Percentiles rank a stretch among this genome's conserved stretches.
These are phyloP conservation scores for Arabidopsis hybrid DNA, from an alignment of 441 rosid species.

Conservation along the genomic window DNA sequence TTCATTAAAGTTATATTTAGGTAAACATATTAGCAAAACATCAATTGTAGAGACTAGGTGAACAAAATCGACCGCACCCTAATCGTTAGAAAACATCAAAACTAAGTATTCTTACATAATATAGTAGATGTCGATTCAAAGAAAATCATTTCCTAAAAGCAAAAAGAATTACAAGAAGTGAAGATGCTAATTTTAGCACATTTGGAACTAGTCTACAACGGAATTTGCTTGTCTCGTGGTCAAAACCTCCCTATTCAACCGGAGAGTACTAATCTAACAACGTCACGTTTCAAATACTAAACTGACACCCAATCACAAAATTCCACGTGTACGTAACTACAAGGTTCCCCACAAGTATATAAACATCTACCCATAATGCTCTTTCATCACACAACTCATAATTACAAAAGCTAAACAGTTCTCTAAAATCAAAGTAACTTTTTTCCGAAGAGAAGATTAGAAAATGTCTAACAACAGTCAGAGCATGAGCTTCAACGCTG, in stretches of 20 bases:
- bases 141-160: too few species aligned
- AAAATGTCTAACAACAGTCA: slow-evolving; percentile 64
- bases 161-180: too few species aligned
- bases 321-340: slow-evolving; percentile 25
- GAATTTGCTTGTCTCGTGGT: slow-evolving; percentile 34
- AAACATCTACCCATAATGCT: slow-evolving; percentile 19
- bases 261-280: slow-evolving; percentile 21
- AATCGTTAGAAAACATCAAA: too few species aligned
- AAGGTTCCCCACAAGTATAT: slow-evolving; percentile 32
- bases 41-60: too few species aligned
- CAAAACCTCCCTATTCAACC: slow-evolving; percentile 29
- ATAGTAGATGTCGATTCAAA: too few species aligned
- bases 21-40: too few species aligned
- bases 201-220: slow-evolving; percentile 33
- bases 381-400: slow-evolving; percentile 28
- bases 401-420: slow-evolving; percentile 19
- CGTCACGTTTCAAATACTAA: neutral
- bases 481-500: slow-evolving; percentile 66
- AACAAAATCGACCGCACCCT: too few species aligned
- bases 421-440: neutral
- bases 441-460: slow-evolving; percentile 13
- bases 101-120: too few species aligned
- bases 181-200: neutral
- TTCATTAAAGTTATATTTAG: too few species aligned
- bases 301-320: neutral